phyloP scores from a whole-genome alignment of 2,329 filamentous ascomycete genomes.

The Claviceps sp. region DNA sequence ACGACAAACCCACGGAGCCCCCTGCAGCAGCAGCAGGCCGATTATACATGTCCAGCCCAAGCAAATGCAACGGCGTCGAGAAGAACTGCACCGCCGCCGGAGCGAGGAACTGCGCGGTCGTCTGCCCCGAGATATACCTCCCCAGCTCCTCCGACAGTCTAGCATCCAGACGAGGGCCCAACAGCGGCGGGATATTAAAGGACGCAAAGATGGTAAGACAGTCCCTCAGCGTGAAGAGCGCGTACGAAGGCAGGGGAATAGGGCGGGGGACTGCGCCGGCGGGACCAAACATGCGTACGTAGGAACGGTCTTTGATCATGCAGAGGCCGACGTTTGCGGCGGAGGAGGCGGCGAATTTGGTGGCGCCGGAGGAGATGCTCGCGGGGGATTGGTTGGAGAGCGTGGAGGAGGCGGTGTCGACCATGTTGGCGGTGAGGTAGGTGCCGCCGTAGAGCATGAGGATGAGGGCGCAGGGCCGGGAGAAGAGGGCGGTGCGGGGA shows the following conservation, averaged over 20 bases:
- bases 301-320: constrained; percentile 81
- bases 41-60: constrained; percentile 81
- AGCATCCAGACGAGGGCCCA: constrained; percentile 55
- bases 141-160: constrained; percentile 37
- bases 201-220: constrained; percentile 82
- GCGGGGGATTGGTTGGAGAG: constrained; percentile 41
- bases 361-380: constrained; percentile 55
- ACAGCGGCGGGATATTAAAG: constrained; percentile 74
- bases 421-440: constrained; percentile 74
- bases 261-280: constrained; percentile 33
- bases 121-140: constrained; percentile 34
- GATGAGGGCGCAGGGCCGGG: constrained; percentile 56
- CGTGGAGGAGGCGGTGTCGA: constrained; percentile 69
- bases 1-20: constrained; percentile 17
- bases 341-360: constrained; percentile 72
- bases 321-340: constrained; percentile 75
- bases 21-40: constrained; percentile 26
- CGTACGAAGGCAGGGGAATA: constrained; percentile 59
- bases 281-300: constrained; percentile 70
- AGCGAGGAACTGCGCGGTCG: constrained; percentile 64
- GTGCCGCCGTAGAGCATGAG: constrained; percentile 73
- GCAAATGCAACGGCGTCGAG: constrained; percentile 72
- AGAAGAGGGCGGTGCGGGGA: constrained; percentile 48
- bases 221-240: constrained; percentile 70
- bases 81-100: constrained; percentile 68